Percentiles rank a stretch among this genome's conserved stretches.
phyloP scores from a whole-genome alignment of 2,329 filamentous ascomycete species.

The Ascochyta pisi region DNA sequence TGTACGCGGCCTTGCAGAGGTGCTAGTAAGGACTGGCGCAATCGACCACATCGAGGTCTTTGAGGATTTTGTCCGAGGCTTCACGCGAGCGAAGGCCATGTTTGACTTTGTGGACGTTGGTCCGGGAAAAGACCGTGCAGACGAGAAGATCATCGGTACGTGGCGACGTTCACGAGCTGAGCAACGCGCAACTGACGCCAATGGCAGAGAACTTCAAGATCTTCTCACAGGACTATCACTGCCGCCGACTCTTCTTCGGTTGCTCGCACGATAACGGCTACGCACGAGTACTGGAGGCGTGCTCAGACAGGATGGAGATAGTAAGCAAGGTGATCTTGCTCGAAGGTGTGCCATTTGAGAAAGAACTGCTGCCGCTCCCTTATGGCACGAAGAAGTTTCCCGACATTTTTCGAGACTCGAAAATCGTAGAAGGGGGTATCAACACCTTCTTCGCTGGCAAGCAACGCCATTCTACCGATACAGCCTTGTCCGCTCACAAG shows the following conservation, averaged over 20 bases:
- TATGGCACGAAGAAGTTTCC: conserved; percentile 60
- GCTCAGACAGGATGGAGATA: conserved; percentile 53
- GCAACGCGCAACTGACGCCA: conserved; percentile 8
- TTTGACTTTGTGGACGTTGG: conserved; percentile 58
- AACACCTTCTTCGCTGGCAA: conserved; percentile 5
- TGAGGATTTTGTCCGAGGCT: conserved; percentile 63
- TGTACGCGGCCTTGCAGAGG: conserved; percentile 58
- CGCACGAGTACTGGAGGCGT: conserved; percentile 59
- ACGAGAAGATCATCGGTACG: conserved; percentile 59
- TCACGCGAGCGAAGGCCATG: conserved; percentile 57
- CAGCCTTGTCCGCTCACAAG: conserved; percentile 13
- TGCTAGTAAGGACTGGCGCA: conserved; percentile 55
- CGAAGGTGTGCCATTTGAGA: conserved; percentile 63
- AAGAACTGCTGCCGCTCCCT: conserved; percentile 58
- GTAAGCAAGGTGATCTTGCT: conserved; percentile 61
- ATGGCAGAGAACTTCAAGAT: conserved; percentile 61
- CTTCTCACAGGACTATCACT: conserved; percentile 64
- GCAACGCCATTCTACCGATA: conserved; percentile 3
- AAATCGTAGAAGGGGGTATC: conserved; percentile 44
- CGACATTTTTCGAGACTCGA: conserved; percentile 61
- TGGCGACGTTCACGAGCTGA: neutral
- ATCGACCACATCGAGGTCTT: conserved; percentile 52
- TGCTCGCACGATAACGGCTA: conserved; percentile 65
- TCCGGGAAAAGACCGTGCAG: conserved; percentile 54
- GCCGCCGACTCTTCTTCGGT: conserved; percentile 66